Percentiles rank a stretch among this genome's conserved stretches.
Conservation (phyloP, 2,329 filamentous ascomycete genomes). For the Penicillium sp. region DNA sequence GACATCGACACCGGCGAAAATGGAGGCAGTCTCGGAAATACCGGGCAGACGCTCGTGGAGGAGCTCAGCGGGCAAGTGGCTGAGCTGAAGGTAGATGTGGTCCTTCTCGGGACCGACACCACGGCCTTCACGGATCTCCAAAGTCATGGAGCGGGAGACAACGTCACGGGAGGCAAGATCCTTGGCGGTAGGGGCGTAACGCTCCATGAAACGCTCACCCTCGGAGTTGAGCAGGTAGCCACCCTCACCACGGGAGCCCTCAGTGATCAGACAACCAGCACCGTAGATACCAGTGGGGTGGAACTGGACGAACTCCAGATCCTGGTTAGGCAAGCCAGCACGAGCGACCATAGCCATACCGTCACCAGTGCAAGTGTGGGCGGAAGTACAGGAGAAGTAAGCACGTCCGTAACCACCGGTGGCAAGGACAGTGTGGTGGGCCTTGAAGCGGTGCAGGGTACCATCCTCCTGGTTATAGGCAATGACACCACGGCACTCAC, state of each 20-base stretch:
- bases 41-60: constrained; percentile 94
- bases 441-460: constrained; percentile 93
- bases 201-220: constrained; percentile 99
- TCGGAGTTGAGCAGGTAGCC: constrained; percentile 96
- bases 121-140: constrained; percentile 96
- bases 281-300: constrained; percentile 99
- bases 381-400: constrained; percentile 97
- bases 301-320: constrained; percentile 99
- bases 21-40: constrained; percentile 97
- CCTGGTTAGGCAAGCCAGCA: constrained; percentile 96
- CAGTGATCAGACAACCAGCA: constrained; percentile 94
- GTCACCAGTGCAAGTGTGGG: constrained; percentile 97
- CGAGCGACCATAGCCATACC: constrained; percentile 99
- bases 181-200: constrained; percentile 96
- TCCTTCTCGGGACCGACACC: constrained; percentile 97
- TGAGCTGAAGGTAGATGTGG: constrained; percentile 97
- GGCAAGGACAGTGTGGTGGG: constrained; percentile 93
- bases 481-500: constrained; percentile 92
- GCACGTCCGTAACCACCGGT: constrained; percentile 97
- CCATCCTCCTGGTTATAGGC: constrained; percentile 99
- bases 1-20: constrained; percentile 96
- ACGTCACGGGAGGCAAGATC: constrained; percentile 96
- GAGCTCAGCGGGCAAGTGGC: constrained; percentile 87
- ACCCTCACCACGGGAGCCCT: constrained; percentile 96
- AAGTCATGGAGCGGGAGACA: constrained; percentile 94